Conservation (phyloP, 2,329 filamentous ascomycete species). For the Westerdykella sp. region DNA sequence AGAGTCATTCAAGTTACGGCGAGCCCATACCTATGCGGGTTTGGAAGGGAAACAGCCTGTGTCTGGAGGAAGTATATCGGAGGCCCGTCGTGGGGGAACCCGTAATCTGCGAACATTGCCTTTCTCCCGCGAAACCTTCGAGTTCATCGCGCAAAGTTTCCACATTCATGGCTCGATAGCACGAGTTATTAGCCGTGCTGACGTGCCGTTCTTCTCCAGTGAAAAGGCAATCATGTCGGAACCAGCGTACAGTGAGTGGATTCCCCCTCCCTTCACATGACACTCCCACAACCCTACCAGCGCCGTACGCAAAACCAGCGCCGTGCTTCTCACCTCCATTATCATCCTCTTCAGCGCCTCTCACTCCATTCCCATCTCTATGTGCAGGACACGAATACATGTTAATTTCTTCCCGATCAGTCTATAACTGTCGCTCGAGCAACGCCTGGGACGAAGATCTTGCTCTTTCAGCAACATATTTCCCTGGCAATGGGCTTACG, state of each 20-base stretch:
- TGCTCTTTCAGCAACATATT: constrained; percentile 13
- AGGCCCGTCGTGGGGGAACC: background rate
- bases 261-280: too few relatives aligned
- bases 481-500: constrained; percentile 4
- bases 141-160: constrained; percentile 5
- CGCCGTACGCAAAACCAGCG: too few relatives aligned
- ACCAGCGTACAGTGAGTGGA: constrained; percentile 7
- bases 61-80: background rate
- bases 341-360: too few relatives aligned
- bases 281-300: too few relatives aligned
- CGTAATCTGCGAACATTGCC: constrained; percentile 6
- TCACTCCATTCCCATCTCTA: too few relatives aligned
- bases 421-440: constrained; percentile 14
- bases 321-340: too few relatives aligned
- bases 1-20: background rate
- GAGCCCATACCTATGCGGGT: constrained; percentile 5
- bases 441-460: constrained; percentile 14
- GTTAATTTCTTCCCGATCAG: constrained; percentile 4
- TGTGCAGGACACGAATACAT: background rate
- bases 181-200: constrained; percentile 8
- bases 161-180: constrained; percentile 11
- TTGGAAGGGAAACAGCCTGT: constrained; percentile 4
- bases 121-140: constrained; percentile 9
- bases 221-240: constrained; percentile 8
- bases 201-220: constrained; percentile 10